These are phyloP conservation scores for Nakazawaea pomicola DNA, from an alignment of 805 yeast species.

Conservation along the genomic window DNA sequence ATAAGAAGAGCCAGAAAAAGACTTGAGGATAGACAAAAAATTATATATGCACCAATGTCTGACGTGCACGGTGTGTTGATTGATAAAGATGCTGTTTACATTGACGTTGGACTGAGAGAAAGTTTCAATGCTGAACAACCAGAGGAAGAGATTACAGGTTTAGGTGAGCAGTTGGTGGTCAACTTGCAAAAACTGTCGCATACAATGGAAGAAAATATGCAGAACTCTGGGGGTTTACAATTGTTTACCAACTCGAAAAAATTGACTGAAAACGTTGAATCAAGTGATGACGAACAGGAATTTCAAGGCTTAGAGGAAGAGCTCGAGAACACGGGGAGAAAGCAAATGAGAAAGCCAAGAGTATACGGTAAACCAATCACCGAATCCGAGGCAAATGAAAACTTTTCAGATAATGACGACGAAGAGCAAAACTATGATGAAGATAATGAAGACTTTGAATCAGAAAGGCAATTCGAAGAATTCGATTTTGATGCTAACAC, in stretches of 20 bases:
- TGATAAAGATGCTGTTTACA: conserved; percentile 96
- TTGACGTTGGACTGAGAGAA: conserved; percentile 57
- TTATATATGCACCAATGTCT: conserved; percentile 98
- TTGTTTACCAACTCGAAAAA: conserved; percentile 63
- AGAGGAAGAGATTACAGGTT: conserved; percentile 40
- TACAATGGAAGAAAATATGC: conserved; percentile 51
- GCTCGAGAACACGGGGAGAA: conserved; percentile 54
- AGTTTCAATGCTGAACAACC: conserved; percentile 22
- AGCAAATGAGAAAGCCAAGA: conserved; percentile 54
- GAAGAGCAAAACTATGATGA: conserved; percentile 32
- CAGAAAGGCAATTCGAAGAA: conserved; percentile 39
- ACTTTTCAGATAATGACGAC: conserved; percentile 34
- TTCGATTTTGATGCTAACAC: conserved; percentile 43
- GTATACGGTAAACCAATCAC: conserved; percentile 48
- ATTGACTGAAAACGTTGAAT: conserved; percentile 28
- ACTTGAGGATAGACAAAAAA: conserved; percentile 88
- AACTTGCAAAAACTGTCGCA: conserved; percentile 67
- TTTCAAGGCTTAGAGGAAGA: conserved; percentile 28
- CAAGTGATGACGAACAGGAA: conserved; percentile 31
- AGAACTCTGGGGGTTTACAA: conserved; percentile 55
- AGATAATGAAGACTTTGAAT: conserved; percentile 31
- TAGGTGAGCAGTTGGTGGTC: conserved; percentile 84
- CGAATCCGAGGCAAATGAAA: conserved; percentile 41
- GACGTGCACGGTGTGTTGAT: conserved; percentile 98
- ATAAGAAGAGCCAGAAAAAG: conserved; percentile 66